Evolutionary conservation across 208 protist genomes (phyloP), one percentile per base, ranked within the genome.

Genomic region (Vickermania ingenoplastis): DNA sequence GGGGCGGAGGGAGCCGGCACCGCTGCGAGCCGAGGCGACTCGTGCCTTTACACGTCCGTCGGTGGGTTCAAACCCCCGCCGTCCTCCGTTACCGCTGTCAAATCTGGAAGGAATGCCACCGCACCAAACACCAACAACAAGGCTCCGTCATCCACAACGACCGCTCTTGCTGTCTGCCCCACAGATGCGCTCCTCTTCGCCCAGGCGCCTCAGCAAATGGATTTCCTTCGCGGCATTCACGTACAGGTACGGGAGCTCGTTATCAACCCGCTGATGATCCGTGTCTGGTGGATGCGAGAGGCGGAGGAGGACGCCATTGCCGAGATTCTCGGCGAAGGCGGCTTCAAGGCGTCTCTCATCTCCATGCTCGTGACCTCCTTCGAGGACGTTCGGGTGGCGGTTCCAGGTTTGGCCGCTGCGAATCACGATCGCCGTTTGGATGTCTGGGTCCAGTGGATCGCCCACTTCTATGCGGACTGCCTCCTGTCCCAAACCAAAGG

Each of bases 211-310:
- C n/a, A 5, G 23, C 50, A 17, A 13, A 13, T 54, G 7, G 21
- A 17, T 54, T 7, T 26, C n/a, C 7, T 26, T 7, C n/a, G 7
- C 5, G 21, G 21, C 7, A 86, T 79, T 48, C 74, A 63, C 53
- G 53, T 95, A 36, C 74, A 83, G 52, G 21, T 95, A n/a, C 79
- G 90, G 49, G 70, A 77, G n/a, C 79, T 95, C 58, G 84, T 95
- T 52, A 74, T 92, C 25, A 92, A 95, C 73, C 89, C 89, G 4
- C 70, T 95, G 23, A 51, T 86, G 17, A 48, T 92, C 26, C 89
- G 85, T 11, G 55, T 95, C 26, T 95, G 89, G 89, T 74, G 91
- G 31, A 77, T 75, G 1, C 85, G 89, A 2, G 86, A 92, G 48
- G 60, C 53, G 5, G 82, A 81, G 22, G 81, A 79, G 30, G 70